A percentile compares a stretch with the other conserved stretches of the same genome.
Conservation (phyloP, 202 grass and related monocot species). For the Saccharum hybrid region DNA sequence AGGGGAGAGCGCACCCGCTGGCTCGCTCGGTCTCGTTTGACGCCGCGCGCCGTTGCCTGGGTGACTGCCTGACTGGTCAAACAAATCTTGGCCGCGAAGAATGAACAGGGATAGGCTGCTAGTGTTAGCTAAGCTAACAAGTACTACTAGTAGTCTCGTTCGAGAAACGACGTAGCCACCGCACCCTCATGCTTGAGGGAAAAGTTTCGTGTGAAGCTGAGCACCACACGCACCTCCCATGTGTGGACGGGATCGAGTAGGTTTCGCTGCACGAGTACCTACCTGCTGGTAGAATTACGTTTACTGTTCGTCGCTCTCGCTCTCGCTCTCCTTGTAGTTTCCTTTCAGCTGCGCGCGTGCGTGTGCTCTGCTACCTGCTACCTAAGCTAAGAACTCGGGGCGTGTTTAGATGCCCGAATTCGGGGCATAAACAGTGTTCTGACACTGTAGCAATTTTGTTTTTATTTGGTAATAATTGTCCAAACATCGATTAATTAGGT, state of each 20-base stretch:
- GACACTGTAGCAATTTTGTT: too few species aligned
- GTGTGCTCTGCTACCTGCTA: too few species aligned
- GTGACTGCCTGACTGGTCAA: neutral
- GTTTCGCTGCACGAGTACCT: neutral
- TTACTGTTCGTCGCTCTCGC: neutral
- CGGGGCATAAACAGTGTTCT: too few species aligned
- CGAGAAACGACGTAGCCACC: too few species aligned
- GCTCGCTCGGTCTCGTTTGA: neutral
- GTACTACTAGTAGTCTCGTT: too few species aligned
- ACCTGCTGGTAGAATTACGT: too few species aligned
- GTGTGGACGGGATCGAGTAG: neutral
- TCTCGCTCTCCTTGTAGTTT: neutral
- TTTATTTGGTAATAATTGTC: too few species aligned
- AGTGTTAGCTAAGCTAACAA: too few species aligned
- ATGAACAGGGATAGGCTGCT: neutral
- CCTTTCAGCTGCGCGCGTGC: neutral
- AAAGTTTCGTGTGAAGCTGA: neutral
- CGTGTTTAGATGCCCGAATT: too few species aligned
- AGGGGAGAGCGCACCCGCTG: neutral
- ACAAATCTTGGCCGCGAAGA: conserved; percentile 13
- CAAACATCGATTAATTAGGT: too few species aligned
- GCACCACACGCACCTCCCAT: neutral
- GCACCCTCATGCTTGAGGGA: neutral
- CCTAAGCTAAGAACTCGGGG: too few species aligned
- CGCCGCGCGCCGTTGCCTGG: neutral